Conservation (phyloP, 2,329 filamentous ascomycete species). For the Pestalotiopsis sp. region DNA sequence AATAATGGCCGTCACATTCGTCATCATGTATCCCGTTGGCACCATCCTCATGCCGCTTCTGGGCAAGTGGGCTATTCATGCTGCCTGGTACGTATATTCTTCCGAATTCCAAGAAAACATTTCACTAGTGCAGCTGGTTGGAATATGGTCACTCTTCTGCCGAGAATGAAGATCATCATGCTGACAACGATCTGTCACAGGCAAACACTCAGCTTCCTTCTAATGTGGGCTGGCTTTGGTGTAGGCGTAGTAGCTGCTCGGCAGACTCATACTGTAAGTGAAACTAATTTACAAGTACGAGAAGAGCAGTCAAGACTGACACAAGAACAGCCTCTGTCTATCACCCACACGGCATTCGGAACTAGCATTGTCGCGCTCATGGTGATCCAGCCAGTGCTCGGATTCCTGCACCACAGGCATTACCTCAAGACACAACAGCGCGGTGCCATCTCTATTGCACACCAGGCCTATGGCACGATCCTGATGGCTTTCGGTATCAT, state of each 20-base stretch:
- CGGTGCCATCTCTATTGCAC: constrained; percentile 54
- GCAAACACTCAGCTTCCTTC: constrained; percentile 55
- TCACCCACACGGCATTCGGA: constrained; percentile 59
- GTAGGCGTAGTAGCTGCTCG: constrained; percentile 53
- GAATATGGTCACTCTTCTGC: background rate
- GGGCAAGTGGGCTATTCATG: constrained; percentile 61
- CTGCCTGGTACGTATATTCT: constrained; percentile 33
- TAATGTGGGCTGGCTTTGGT: constrained; percentile 60
- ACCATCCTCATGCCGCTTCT: constrained; percentile 62
- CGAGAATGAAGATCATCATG: background rate
- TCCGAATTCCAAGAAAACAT: background rate
- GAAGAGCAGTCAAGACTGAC: background rate
- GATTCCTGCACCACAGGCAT: constrained; percentile 58
- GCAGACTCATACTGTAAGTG: constrained; percentile 29
- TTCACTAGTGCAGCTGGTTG: background rate
- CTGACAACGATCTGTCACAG: background rate
- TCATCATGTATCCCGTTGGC: constrained; percentile 61
- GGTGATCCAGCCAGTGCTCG: constrained; percentile 60
- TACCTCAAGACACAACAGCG: constrained; percentile 51
- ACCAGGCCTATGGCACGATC: constrained; percentile 65
- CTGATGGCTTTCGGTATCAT: constrained; percentile 62
- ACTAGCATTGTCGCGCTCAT: constrained; percentile 56
- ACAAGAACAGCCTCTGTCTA: constrained; percentile 48
- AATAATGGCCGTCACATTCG: constrained; percentile 63
- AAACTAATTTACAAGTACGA: background rate